Evolutionary conservation across 2,329 filamentous ascomycete species (phyloP).

Genomic region (Trichoderma harzianum): DNA sequence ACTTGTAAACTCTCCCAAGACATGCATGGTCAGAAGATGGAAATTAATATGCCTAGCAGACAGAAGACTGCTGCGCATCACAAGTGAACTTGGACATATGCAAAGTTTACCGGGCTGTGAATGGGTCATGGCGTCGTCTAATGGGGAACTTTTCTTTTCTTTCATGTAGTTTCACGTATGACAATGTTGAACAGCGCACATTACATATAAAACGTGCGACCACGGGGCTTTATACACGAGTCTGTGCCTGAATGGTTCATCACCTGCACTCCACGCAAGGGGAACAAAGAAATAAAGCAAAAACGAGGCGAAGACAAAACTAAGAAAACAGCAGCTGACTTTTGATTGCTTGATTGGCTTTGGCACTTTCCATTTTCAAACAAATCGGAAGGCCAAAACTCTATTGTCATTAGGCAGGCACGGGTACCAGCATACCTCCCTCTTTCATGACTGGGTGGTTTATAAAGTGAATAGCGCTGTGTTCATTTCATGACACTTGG

Average conservation of each 20-base stretch:
- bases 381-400: neutral
- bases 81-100: neutral
- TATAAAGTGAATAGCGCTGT: neutral
- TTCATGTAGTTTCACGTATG: neutral
- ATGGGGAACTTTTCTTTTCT: neutral
- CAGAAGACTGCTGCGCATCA: neutral
- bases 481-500: neutral
- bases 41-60: neutral
- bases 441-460: neutral
- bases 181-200: neutral
- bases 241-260: neutral
- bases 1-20: neutral
- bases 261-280: neutral
- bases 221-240: neutral
- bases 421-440: conserved; percentile 29
- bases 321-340: neutral
- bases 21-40: neutral
- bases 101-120: neutral
- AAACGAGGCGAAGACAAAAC: neutral
- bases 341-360: neutral
- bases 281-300: neutral
- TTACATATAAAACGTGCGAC: neutral
- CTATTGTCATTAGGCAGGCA: neutral
- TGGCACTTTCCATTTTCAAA: neutral
- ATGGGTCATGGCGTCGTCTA: neutral